phyloP scores from a whole-genome alignment of 176 grass and related monocot species.

The Avena eriantha region DNA sequence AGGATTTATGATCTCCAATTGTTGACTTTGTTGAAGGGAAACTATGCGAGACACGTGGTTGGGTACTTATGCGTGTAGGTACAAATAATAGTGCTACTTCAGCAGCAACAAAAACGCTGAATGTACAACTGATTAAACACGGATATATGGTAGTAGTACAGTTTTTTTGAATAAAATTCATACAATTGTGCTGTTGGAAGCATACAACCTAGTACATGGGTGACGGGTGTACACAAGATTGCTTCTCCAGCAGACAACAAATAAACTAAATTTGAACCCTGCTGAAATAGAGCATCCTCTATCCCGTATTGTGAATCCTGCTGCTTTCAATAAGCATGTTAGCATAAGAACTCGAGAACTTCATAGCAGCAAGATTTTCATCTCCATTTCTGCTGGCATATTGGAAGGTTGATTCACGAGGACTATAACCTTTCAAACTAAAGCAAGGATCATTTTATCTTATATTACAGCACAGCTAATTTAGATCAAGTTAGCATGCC shows the following conservation, averaged over 20 bases:
- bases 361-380: not conserved
- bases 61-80: not conserved
- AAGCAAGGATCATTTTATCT: not conserved
- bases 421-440: not conserved
- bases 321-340: constrained; percentile 29
- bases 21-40: not conserved
- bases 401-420: not conserved
- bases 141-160: not conserved
- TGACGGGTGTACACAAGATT: not conserved
- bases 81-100: not conserved
- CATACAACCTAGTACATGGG: not conserved
- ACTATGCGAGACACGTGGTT: constrained; percentile 1
- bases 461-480: not conserved
- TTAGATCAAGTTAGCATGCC: not conserved
- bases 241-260: not conserved
- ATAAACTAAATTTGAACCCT: not conserved
- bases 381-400: not conserved
- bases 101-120: not conserved
- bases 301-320: not conserved
- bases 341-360: not conserved
- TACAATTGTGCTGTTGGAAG: not conserved
- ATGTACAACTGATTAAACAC: not conserved
- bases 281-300: not conserved
- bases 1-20: not conserved
- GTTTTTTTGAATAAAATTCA: not conserved